Conservation (phyloP, 805 yeast species). For the Naumovozyma castellii region DNA sequence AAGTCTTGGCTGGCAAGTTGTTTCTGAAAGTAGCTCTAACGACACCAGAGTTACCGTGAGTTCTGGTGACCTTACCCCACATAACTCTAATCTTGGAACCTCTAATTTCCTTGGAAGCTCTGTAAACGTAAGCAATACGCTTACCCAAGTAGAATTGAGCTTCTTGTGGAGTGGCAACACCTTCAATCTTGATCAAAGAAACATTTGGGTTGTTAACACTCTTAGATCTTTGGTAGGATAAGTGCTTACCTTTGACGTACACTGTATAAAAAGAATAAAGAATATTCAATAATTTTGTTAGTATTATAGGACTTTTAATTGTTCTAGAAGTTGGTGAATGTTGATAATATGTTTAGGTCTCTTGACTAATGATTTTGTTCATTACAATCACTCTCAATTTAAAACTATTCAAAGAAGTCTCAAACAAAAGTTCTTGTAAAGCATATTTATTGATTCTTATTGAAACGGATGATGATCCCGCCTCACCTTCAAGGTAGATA, state of each 20-base stretch:
- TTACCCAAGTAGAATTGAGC: constrained; percentile 99
- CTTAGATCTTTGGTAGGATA: constrained; percentile 99
- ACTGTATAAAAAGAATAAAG: constrained; percentile 37
- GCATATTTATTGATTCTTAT: too few species aligned
- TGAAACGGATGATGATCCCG: too few species aligned
- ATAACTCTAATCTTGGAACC: constrained; percentile 98
- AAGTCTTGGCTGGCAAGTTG: constrained; percentile 98
- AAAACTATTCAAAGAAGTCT: too few species aligned
- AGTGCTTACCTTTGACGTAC: constrained; percentile 99
- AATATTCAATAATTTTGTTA: constrained; percentile 4
- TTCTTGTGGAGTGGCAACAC: constrained; percentile 83
- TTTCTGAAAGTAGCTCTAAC: constrained; percentile 98
- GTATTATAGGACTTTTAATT: too few species aligned
- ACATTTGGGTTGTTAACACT: constrained; percentile 95
- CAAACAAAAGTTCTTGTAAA: too few species aligned
- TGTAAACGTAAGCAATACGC: constrained; percentile 98
- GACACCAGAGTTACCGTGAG: constrained; percentile 97
- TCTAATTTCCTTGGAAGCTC: constrained; percentile 95
- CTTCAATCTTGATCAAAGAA: constrained; percentile 94
- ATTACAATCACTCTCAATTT: too few species aligned
- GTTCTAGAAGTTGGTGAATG: too few species aligned
- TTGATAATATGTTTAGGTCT: too few species aligned
- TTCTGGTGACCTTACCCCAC: constrained; percentile 99
- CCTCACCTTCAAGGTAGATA: too few species aligned
- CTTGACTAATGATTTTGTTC: too few species aligned